These are phyloP conservation scores for Saccharum spontaneum DNA, from an alignment of 176 grass and related monocot genomes.

Conservation along the genomic window DNA sequence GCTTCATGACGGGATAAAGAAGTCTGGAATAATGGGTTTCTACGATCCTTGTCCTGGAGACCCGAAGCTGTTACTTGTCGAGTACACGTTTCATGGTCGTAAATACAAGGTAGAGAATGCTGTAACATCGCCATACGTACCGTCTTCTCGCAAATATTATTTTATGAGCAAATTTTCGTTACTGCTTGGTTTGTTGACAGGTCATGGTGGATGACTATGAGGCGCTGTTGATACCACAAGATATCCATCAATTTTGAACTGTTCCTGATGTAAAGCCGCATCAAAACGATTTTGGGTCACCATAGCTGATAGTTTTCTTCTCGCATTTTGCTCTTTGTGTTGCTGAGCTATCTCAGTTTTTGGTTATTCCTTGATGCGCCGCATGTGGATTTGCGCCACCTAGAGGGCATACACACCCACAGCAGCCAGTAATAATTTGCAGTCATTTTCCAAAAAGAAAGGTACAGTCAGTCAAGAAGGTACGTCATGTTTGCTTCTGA, in stretches of 20 bases:
- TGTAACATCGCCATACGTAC: not conserved
- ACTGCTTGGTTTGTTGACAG: slow-evolving; percentile 46
- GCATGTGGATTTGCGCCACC: slow-evolving; percentile 29
- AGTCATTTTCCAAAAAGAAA: not conserved
- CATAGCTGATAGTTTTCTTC: slow-evolving; percentile 31
- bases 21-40: slow-evolving; percentile 98
- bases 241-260: slow-evolving; percentile 51
- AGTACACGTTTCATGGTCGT: slow-evolving; percentile 65
- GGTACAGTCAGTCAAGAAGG: not conserved
- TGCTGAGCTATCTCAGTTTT: slow-evolving; percentile 6
- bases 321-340: not conserved
- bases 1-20: slow-evolving; percentile 98
- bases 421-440: slow-evolving; percentile 6
- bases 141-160: not conserved
- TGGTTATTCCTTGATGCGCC: not conserved
- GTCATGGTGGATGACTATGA: slow-evolving; percentile 71
- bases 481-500: not conserved
- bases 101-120: slow-evolving; percentile 69
- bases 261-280: slow-evolving; percentile 25
- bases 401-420: not conserved
- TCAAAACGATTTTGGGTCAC: slow-evolving; percentile 24
- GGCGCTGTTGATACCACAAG: slow-evolving; percentile 66
- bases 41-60: slow-evolving; percentile 93
- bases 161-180: not conserved
- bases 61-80: slow-evolving; percentile 72